These are phyloP conservation scores for Multifurca ochricompacta DNA, from an alignment of 768 basidiomycete species.

Conservation along the genomic window DNA sequence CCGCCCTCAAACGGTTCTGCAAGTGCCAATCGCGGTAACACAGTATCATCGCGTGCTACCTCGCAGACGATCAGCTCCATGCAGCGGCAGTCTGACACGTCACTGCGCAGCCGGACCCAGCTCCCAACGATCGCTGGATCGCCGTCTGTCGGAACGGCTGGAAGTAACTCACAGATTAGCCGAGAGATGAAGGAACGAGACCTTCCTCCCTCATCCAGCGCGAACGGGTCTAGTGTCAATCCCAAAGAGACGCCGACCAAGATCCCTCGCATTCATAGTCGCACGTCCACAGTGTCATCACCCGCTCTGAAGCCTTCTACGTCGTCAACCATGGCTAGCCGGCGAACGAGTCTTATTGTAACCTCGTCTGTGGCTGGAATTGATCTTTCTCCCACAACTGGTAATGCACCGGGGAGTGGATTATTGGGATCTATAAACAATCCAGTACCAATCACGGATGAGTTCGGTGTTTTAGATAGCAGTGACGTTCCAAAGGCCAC, in stretches of 20 bases:
- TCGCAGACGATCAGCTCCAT: slow-evolving; percentile 80
- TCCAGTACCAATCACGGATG: slow-evolving; percentile 36
- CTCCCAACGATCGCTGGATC: slow-evolving; percentile 92
- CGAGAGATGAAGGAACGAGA: slow-evolving; percentile 45
- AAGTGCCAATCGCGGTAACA: slow-evolving; percentile 36
- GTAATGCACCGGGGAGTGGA: slow-evolving; percentile 28
- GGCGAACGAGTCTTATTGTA: slow-evolving; percentile 60
- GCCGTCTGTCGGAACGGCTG: slow-evolving; percentile 71
- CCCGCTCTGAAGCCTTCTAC: slow-evolving; percentile 58
- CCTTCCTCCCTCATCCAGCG: slow-evolving; percentile 42
- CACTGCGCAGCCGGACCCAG: slow-evolving; percentile 64
- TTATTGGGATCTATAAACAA: slow-evolving; percentile 18
- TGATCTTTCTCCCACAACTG: slow-evolving; percentile 54
- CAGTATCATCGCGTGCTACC: slow-evolving; percentile 56
- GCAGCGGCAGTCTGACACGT: slow-evolving; percentile 81
- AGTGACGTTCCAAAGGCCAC: slow-evolving; percentile 44
- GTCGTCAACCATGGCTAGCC: slow-evolving; percentile 36
- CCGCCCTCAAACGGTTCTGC: slow-evolving; percentile 39
- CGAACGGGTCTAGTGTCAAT: slow-evolving; percentile 44
- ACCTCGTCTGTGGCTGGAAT: slow-evolving; percentile 43
- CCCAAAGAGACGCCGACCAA: slow-evolving; percentile 86
- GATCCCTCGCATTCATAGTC: slow-evolving; percentile 87
- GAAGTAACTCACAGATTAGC: slow-evolving; percentile 30
- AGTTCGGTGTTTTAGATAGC: slow-evolving; percentile 76
- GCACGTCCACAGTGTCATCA: slow-evolving; percentile 66